Conservation (phyloP, 768 basidiomycete genomes). For the Lactarius deliciosus region DNA sequence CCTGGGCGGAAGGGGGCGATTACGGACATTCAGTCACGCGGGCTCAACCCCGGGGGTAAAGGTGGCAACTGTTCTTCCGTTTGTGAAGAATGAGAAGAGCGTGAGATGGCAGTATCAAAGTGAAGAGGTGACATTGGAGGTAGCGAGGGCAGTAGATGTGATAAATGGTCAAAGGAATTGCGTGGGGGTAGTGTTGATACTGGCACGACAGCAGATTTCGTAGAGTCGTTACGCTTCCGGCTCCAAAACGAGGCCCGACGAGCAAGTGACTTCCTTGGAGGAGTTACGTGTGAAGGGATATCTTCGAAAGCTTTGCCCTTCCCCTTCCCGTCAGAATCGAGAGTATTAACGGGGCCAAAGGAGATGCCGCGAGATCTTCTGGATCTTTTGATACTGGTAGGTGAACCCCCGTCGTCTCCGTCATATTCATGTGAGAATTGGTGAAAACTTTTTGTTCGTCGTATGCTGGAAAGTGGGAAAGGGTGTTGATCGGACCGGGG, state of each 20-base stretch:
- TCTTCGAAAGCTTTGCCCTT: slow-evolving; percentile 44
- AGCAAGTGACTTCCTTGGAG: slow-evolving; percentile 26
- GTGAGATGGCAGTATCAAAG: slow-evolving; percentile 35
- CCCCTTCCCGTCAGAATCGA: slow-evolving; percentile 44
- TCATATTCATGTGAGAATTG: slow-evolving; percentile 37
- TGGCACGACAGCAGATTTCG: slow-evolving; percentile 40
- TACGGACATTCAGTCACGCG: neutral
- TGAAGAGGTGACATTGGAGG: slow-evolving; percentile 47
- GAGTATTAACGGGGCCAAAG: slow-evolving; percentile 45
- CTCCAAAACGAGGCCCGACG: slow-evolving; percentile 31
- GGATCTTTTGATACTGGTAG: slow-evolving; percentile 30
- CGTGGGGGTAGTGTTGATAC: slow-evolving; percentile 33
- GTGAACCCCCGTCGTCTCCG: slow-evolving; percentile 27
- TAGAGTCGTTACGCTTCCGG: slow-evolving; percentile 35
- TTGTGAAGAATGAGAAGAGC: slow-evolving; percentile 33
- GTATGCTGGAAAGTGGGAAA: slow-evolving; percentile 35
- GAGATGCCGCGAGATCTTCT: slow-evolving; percentile 56
- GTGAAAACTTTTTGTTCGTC: slow-evolving; percentile 56
- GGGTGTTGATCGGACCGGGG: slow-evolving; percentile 29
- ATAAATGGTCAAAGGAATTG: slow-evolving; percentile 37
- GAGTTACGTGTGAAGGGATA: slow-evolving; percentile 30
- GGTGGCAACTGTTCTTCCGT: slow-evolving; percentile 31
- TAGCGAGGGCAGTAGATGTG: slow-evolving; percentile 40
- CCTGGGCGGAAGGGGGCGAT: slow-evolving; percentile 15
- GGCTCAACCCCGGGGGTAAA: slow-evolving; percentile 25